Base-by-base conservation (phyloP, 441 rosid species). In the Erodium texanum region DNA sequence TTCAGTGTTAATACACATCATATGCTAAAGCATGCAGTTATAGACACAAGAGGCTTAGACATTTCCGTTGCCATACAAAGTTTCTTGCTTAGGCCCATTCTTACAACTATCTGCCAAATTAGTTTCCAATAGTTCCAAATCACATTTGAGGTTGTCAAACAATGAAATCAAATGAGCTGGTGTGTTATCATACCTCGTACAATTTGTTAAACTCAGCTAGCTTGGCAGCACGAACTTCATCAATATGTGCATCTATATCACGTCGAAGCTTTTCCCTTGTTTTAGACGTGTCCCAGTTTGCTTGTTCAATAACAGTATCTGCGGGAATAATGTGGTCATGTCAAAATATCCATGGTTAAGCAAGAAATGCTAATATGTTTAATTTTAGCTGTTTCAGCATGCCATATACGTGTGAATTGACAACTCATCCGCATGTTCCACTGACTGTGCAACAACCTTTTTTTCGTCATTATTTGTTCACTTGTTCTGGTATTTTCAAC, bases 241-340 rank as follows among this genome's bases (percentile, higher is more conserved):
- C 84, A 75, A 90, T 75, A 80, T 92, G 97, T 8, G 83, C 83
- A 82, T 95, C 96, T 7, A 95, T 82, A 76, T 82, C 98, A 70
- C 87, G 95, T 20, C 66, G 76, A 64, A 95, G 82, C 79, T 89
- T 82, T 62, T 90, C 98, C 64, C 87, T 71, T 61, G 68, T 85
- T 84, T 89, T 92, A 62, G 86, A 58, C 66, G 87, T 74, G 76
- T 86, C 96, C 98, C 97, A 92, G 54, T 83, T 84, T 71, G 99
- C 95, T 86, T 83, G 89, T 74, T 81, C 87, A 82, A 95, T 75
- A 69, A 83, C 66, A 72, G 88, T 88, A 89, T 85, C 92, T 89
- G 87, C 77, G 77, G 82, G 45, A 34, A 71, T 15, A 22, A 41
- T 18, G 43, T 29, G 24, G 24, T 58, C 50, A 38, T 10, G 43